Percentiles rank a stretch among this genome's conserved stretches.
These are phyloP conservation scores for Starmerella bombicola DNA, from an alignment of 805 yeast genomes.

Conservation along the genomic window DNA sequence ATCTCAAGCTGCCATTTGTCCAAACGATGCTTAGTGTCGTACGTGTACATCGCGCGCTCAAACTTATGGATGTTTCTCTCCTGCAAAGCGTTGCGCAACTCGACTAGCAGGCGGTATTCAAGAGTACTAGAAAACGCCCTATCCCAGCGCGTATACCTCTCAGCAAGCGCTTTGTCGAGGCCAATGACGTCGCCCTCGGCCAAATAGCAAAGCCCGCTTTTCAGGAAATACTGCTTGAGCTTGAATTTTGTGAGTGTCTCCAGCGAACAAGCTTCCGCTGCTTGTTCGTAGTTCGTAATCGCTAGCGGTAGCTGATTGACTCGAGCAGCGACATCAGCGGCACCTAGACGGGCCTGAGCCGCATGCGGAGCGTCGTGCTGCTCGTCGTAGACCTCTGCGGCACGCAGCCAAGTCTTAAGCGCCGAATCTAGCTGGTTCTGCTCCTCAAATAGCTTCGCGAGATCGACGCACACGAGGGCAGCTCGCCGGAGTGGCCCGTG, in stretches of 20 bases:
- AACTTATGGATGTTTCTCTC: slow-evolving; percentile 15
- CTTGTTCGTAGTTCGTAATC: slow-evolving; percentile 13
- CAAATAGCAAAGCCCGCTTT: slow-evolving; percentile 16
- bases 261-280: slow-evolving; percentile 7
- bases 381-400: slow-evolving; percentile 10
- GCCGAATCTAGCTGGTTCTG: slow-evolving; percentile 8
- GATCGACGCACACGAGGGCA: slow-evolving; percentile 13
- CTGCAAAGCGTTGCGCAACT: slow-evolving; percentile 11
- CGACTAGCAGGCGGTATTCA: slow-evolving; percentile 13
- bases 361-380: slow-evolving; percentile 10
- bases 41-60: slow-evolving; percentile 18
- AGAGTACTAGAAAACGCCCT: slow-evolving; percentile 14
- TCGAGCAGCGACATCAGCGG: slow-evolving; percentile 14
- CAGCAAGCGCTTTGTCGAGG: slow-evolving; percentile 5
- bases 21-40: slow-evolving; percentile 18
- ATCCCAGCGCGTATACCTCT: slow-evolving; percentile 8
- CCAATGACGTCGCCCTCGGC: slow-evolving; percentile 15
- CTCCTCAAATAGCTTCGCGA: slow-evolving; percentile 16
- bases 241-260: slow-evolving; percentile 9
- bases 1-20: slow-evolving; percentile 17
- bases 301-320: slow-evolving; percentile 11
- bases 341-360: slow-evolving; percentile 13
- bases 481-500: slow-evolving; percentile 19
- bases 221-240: slow-evolving; percentile 12
- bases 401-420: slow-evolving; percentile 11